Evolutionary conservation across 2,329 filamentous ascomycete genomes (phyloP), one percentile per base, ranked within the genome.

Genomic region (Fusarium sp.): DNA sequence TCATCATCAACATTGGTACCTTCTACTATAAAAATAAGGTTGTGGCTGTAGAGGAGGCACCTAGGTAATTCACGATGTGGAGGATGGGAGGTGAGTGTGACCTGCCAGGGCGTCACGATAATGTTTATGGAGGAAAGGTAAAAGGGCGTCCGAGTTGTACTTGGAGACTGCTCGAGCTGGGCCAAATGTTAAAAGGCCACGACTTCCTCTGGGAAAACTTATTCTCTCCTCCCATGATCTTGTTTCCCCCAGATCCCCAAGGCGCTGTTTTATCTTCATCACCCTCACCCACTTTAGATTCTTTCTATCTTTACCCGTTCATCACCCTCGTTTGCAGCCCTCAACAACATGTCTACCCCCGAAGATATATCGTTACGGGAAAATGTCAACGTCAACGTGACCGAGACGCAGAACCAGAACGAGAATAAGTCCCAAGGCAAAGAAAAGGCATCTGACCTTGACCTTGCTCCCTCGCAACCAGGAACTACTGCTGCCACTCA

Each of bases 381-480:
- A 26, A 53, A 32, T 14, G 26, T 19, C 28, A 26, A 20, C 28
- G 8, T 37, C 35, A n/a, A 6, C n/a, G 35, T 37, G 17, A 37
- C 35, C 35, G 35, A 37, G n/a, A 37, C 35, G 17, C 17, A 37
- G n/a, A 37, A n/a, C 22, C 15, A 37, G 17, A 37, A 37, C 35
- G 17, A 37, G 6, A n/a, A 10, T 7, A 28, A 28, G 35, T 28
- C 50, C 55, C 33, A 19, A 20, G 7, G 14, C 0, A 24, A 45
- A 4, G 32, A 62, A 26, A 67, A 65, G 17, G 20, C 50, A 19
- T 17, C 24, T 22, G 30, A 20, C 8, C 19, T 64, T 9, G 54
- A 52, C 26, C 30, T 44, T 20, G 33, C 50, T 30, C 45, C 65
- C 7, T 68, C 60, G 11, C 39, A 55, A 55, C 28, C 28, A 17